Percentiles rank a stretch among this genome's conserved stretches.
Conservation (phyloP, 805 yeast genomes). For the Wickerhamomyces bovis region DNA sequence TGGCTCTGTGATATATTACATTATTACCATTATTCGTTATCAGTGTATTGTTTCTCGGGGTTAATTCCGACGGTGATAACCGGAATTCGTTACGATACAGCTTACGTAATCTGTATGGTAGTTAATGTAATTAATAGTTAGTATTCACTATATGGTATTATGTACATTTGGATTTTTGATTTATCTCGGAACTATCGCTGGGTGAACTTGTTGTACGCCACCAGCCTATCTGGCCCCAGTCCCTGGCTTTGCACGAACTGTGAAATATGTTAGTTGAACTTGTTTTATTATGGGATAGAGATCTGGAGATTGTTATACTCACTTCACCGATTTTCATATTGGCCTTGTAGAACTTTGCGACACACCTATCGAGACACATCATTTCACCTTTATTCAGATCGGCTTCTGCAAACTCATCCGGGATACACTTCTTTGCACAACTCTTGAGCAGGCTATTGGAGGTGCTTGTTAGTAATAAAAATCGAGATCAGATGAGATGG, state of each 20-base stretch:
- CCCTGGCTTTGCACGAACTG: conserved; percentile 21
- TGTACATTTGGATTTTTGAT: not conserved
- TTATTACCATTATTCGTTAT: not conserved
- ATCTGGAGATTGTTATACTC: conserved; percentile 6
- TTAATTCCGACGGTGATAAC: no score
- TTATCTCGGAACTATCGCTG: not conserved
- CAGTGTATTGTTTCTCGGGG: not conserved
- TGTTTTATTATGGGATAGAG: not conserved
- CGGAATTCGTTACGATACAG: no score
- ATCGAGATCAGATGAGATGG: not conserved
- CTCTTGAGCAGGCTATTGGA: conserved; percentile 41
- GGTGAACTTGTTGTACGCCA: conserved; percentile 15
- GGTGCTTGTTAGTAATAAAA: conserved; percentile 7
- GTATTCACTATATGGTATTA: no score
- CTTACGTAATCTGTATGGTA: not conserved
- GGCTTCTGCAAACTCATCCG: conserved; percentile 77
- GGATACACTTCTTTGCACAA: conserved; percentile 75
- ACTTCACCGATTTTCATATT: conserved; percentile 55
- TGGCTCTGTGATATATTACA: no score
- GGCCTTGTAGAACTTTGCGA: conserved; percentile 71
- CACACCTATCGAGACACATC: conserved; percentile 82
- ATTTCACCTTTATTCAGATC: conserved; percentile 83
- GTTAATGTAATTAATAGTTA: no score
- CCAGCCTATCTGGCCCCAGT: conserved; percentile 18
- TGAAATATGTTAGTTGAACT: conserved; percentile 10